Evolutionary conservation across 331 rosid species (phyloP), one percentile per base, ranked within the genome.

Genomic region (Malus hybrid): DNA sequence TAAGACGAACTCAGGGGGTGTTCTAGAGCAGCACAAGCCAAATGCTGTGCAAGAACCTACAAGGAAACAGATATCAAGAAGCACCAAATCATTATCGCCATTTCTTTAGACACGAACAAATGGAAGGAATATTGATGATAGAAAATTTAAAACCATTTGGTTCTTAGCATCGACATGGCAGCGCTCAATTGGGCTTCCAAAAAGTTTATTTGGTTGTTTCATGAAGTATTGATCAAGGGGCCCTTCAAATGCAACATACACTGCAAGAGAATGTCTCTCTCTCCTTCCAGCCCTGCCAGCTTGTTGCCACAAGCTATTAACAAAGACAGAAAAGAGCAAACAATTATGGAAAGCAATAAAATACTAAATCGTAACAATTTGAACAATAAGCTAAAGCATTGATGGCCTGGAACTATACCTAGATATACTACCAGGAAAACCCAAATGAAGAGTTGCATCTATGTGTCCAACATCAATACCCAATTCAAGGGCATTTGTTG

Each of bases 401-500:
- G 42, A 54, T 13, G 60, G 27, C 48, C 50, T 64, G 73, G 10
- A 78, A 69, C 69, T 64, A 63, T 81, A 92, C 97, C 99, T 94
- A 50, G 97, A 87, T 80, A 94, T 86, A 78, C 93, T 92, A 73
- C 99, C 99, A 71, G 99, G 99, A 85, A 94, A 94, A 73, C 99
- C 97, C 69, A 94, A 88, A 87, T 94, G 99, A 87, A 94, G 86
- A 76, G 99, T 94, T 67, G 83, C 96, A 78, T 92, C 97, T 82
- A 92, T 86, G 77, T 94, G 93, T 63, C 99, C 99, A 75, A 92
- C 97, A 85, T 94, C 97, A 76, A 92, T 90, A 82, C 99, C 99
- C 91, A 94, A 86, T 75, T 94, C 99, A 82, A 94, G 99, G 79
- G 99, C 97, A 94, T 94, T 94, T 63, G 99, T 94, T 22, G 99